Base-by-base conservation (phyloP, 768 basidiomycete genomes). In the Psilocybe sp. region DNA sequence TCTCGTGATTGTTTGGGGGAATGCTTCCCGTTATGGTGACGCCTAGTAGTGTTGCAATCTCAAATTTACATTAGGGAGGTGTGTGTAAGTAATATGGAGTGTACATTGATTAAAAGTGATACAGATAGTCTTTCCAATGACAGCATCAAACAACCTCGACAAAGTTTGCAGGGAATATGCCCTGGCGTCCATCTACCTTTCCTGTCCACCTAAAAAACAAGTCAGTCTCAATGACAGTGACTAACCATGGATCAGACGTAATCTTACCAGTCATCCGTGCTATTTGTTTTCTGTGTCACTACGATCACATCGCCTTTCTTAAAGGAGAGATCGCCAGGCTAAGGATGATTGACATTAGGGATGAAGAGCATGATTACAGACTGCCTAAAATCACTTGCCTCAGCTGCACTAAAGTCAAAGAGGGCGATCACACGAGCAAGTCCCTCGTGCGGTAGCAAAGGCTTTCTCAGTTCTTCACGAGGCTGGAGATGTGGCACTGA, bases 91-190 rank as follows among this genome's bases (percentile, higher is more conserved):
- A 28, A 28, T 28, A 28, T 28, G 7, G 23, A 28, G 3, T 28
- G 23, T 28, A 28, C 23, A 28, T 28, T 3, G 23, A 28, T 28
- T 28, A 28, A 28, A 4, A 28, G 23, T 28, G 7, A 28, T 28
- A 28, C 23, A 4, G 23, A 7, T 28, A 4, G 4, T 28, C 23
- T 7, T 28, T 28, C 7, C 23, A 28, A 28, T 3, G 23, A 28
- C 7, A 28, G 23, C 23, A 28, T 64, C 59, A 77, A 33, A 70
- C 68, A 46, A 89, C 65, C 61, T 89, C 86, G n/a, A 90, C 86
- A 58, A 89, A 89, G 63, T 91, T 91, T 13, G 89, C 89, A 32
- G 89, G 89, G 64, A 92, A 92, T 40, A 85, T 78, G 0, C 90
- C 90, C 55, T 79, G 70, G 35, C 73, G 64, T 13, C 76, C 77